Evolutionary conservation across 2,329 filamentous ascomycete genomes (phyloP).

Genomic region (Xylariaceae sp.): DNA sequence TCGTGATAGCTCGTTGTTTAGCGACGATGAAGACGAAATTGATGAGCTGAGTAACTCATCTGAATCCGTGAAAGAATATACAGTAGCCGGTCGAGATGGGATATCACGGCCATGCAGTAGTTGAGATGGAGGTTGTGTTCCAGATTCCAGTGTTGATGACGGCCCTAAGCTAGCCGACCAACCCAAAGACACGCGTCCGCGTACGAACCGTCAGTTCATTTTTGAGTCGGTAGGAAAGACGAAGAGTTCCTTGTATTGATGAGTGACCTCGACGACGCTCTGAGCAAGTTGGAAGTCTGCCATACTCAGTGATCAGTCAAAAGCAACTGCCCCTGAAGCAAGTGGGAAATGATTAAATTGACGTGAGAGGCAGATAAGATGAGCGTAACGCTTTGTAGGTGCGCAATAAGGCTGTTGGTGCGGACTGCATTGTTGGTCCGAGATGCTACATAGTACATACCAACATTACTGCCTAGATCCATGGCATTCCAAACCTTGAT

Average conservation of each 20-base stretch:
- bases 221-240: conserved; percentile 50
- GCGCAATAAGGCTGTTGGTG: background rate
- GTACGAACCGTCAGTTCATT: conserved; percentile 34
- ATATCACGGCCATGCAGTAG: conserved; percentile 1
- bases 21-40: conserved; percentile 3
- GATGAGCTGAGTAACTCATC: conserved; percentile 11
- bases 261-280: conserved; percentile 80
- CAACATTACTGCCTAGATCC: conserved; percentile 67
- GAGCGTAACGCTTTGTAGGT: background rate
- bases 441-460: conserved; percentile 59
- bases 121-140: conserved; percentile 7
- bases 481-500: conserved; percentile 68
- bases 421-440: background rate
- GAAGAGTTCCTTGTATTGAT: conserved; percentile 78
- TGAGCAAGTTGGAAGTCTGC: conserved; percentile 74
- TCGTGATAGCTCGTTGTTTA: conserved; percentile 4
- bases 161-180: conserved; percentile 33
- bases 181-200: conserved; percentile 39
- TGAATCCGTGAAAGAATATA: conserved; percentile 16
- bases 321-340: conserved; percentile 9
- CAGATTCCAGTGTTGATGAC: conserved; percentile 11
- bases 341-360: background rate
- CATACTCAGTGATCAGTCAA: background rate
- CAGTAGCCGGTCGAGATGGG: conserved; percentile 11
- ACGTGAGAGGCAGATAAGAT: background rate